A percentile compares a stretch with the other conserved stretches of the same genome.
These are phyloP conservation scores for Ilyonectria destructans DNA, from an alignment of 2,329 filamentous ascomycete genomes.

Conservation along the genomic window DNA sequence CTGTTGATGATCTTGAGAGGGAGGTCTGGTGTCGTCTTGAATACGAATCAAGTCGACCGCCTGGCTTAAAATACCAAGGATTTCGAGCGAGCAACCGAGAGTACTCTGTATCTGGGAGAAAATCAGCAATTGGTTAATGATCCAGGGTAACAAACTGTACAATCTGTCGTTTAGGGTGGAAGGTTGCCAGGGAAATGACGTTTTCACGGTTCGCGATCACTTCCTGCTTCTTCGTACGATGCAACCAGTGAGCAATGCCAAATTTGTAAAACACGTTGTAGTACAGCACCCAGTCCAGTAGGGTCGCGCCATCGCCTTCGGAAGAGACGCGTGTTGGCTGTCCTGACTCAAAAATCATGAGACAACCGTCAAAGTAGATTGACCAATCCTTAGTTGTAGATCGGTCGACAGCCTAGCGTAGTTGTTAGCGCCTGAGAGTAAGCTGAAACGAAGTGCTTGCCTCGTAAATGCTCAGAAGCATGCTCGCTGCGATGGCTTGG, in stretches of 20 bases:
- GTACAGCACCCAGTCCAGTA: conserved; percentile 22
- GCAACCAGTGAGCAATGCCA: conserved; percentile 16
- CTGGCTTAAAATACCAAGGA: conserved; percentile 13
- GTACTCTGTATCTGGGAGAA: conserved; percentile 18
- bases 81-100: conserved; percentile 21
- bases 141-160: not conserved
- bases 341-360: conserved; percentile 18
- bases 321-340: not conserved
- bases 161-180: conserved; percentile 18
- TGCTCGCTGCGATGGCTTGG: conserved; percentile 23
- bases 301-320: conserved; percentile 8
- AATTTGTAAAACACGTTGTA: conserved; percentile 28
- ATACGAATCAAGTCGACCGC: conserved; percentile 1
- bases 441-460: not conserved
- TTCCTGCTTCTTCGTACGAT: conserved; percentile 6
- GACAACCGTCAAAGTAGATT: conserved; percentile 22
- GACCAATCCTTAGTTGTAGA: conserved; percentile 12
- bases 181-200: not conserved
- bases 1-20: not conserved
- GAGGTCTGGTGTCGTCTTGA: not conserved
- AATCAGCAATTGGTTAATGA: not conserved
- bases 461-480: conserved; percentile 25
- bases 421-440: not conserved
- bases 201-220: conserved; percentile 5
- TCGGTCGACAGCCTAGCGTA: conserved; percentile 1